Evolutionary conservation across 2,329 filamentous ascomycete species (phyloP).

Genomic region (Reticulascus tulasneorum): DNA sequence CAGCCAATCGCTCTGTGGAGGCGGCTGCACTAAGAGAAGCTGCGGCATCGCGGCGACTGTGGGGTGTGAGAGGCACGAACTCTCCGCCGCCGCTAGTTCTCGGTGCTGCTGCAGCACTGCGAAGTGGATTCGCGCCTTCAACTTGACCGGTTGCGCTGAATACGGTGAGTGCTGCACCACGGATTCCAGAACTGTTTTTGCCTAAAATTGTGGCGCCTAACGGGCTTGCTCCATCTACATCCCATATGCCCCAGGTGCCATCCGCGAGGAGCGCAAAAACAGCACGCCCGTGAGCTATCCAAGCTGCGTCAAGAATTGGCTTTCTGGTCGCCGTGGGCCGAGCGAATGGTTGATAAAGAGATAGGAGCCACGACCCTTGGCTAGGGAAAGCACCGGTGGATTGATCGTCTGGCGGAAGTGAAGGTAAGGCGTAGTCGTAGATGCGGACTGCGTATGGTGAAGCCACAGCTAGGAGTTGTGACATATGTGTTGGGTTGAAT

Average conservation of each 20-base stretch:
- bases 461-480: constrained; percentile 55
- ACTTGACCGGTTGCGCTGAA: constrained; percentile 58
- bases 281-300: constrained; percentile 58
- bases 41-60: constrained; percentile 52
- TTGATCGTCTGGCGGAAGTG: constrained; percentile 48
- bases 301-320: constrained; percentile 57
- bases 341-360: constrained; percentile 55
- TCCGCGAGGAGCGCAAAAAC: constrained; percentile 57
- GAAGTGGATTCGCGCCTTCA: constrained; percentile 54
- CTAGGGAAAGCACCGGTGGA: constrained; percentile 47
- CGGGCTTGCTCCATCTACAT: constrained; percentile 56
- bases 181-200: constrained; percentile 47
- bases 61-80: constrained; percentile 62
- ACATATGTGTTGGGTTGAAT: constrained; percentile 57
- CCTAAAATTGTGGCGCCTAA: constrained; percentile 42
- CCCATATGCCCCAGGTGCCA: constrained; percentile 66
- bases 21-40: constrained; percentile 37
- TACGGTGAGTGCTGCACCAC: constrained; percentile 53
- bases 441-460: constrained; percentile 54
- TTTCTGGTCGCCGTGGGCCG: constrained; percentile 49
- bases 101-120: constrained; percentile 18
- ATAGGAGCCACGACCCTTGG: constrained; percentile 62
- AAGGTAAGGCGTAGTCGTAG: constrained; percentile 56
- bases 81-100: constrained; percentile 33
- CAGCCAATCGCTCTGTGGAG: constrained; percentile 47